A percentile compares a stretch with the other conserved stretches of the same genome.
phyloP scores from a whole-genome alignment of 1,139 yeast species.

The Scheffersomyces lignicola region DNA sequence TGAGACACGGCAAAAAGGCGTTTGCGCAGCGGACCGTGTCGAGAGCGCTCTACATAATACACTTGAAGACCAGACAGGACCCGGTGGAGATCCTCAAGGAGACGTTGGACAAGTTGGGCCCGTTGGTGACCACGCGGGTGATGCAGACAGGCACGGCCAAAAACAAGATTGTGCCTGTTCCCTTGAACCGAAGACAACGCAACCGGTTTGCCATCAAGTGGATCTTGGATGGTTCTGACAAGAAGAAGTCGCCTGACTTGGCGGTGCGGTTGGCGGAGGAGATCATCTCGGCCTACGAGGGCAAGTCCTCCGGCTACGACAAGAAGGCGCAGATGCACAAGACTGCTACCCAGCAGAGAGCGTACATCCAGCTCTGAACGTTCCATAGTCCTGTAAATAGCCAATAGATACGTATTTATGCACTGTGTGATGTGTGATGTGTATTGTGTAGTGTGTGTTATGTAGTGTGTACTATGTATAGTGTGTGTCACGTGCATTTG shows the following conservation, averaged over 20 bases:
- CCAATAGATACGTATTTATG: no score
- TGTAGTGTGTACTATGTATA: no score
- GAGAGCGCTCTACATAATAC: constrained; percentile 78
- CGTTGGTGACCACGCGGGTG: constrained; percentile 76
- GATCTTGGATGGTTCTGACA: constrained; percentile 83
- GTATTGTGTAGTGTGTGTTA: no score
- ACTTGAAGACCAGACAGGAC: constrained; percentile 67
- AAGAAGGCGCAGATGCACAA: constrained; percentile 83
- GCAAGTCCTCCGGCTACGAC: constrained; percentile 81
- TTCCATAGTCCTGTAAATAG: no score
- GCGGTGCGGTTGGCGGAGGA: constrained; percentile 92
- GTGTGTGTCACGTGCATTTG: no score
- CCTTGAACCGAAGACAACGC: constrained; percentile 80
- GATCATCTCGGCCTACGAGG: constrained; percentile 71
- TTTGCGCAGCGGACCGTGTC: constrained; percentile 73
- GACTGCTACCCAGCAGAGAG: constrained; percentile 80
- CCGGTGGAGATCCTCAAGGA: constrained; percentile 77
- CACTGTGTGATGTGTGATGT: no score
- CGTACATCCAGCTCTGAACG: constrained; percentile 58
- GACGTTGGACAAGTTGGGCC: constrained; percentile 81
- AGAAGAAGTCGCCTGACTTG: constrained; percentile 77
- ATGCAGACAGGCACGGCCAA: constrained; percentile 86
- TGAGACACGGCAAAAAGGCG: constrained; percentile 91
- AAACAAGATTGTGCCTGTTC: constrained; percentile 76
- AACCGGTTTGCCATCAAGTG: constrained; percentile 83